These are phyloP conservation scores for Cylindricascospora bacillispora DNA, from an alignment of 1,139 yeast genomes.

Conservation along the genomic window DNA sequence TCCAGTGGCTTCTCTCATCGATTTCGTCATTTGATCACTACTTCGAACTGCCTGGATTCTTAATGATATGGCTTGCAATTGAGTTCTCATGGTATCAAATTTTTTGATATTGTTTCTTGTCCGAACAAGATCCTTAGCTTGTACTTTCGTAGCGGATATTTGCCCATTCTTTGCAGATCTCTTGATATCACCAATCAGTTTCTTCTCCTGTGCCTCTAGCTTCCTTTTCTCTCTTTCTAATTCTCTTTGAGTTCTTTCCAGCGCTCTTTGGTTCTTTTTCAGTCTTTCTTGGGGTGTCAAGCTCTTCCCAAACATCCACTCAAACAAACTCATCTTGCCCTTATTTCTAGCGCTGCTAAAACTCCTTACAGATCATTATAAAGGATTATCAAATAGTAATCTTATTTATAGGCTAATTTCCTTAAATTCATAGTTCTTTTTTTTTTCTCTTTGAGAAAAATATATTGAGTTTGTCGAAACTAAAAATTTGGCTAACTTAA, in stretches of 20 bases:
- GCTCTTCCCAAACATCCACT: slow-evolving; percentile 93
- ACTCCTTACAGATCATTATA: neutral
- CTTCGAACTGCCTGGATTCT: slow-evolving; percentile 85
- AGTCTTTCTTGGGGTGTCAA: slow-evolving; percentile 90
- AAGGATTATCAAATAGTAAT: too few relatives aligned
- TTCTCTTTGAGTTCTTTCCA: slow-evolving; percentile 90
- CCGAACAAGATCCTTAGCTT: slow-evolving; percentile 88
- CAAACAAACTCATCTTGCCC: slow-evolving; percentile 53
- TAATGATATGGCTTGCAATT: slow-evolving; percentile 83
- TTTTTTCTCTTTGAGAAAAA: too few relatives aligned
- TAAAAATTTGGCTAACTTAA: too few relatives aligned
- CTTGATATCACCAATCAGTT: slow-evolving; percentile 71
- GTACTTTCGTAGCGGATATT: slow-evolving; percentile 78
- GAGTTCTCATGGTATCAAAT: slow-evolving; percentile 90
- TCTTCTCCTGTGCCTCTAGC: slow-evolving; percentile 84
- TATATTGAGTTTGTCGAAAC: too few relatives aligned
- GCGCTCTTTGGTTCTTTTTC: slow-evolving; percentile 85
- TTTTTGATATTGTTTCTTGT: slow-evolving; percentile 73
- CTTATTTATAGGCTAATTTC: too few relatives aligned
- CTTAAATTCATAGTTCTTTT: too few relatives aligned
- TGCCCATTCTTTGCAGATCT: slow-evolving; percentile 87
- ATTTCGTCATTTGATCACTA: slow-evolving; percentile 88
- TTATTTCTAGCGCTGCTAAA: neutral
- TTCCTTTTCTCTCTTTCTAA: slow-evolving; percentile 76
- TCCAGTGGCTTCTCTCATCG: slow-evolving; percentile 93